Percentiles rank a stretch among this genome's conserved stretches.
Evolutionary conservation across 495 filamentous ascomycete genomes (phyloP).

Genomic region (Hapsidospora chrysogenum): DNA sequence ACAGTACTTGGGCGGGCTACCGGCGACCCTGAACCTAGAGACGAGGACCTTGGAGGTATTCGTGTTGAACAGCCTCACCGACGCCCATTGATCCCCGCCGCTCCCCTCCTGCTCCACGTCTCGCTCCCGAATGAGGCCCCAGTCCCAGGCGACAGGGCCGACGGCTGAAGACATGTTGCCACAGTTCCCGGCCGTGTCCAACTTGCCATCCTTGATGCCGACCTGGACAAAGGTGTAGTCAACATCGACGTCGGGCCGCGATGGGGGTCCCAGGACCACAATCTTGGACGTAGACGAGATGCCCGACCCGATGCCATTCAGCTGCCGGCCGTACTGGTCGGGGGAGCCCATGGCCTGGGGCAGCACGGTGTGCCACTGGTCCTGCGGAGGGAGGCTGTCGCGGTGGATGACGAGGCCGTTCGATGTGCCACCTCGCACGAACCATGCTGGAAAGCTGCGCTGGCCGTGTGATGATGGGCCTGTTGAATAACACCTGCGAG

Average conservation of each 20-base stretch:
- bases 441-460: constrained; percentile 38
- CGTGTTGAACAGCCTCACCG: constrained; percentile 27
- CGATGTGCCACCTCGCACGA: constrained; percentile 60
- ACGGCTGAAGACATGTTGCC: constrained; percentile 57
- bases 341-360: constrained; percentile 47
- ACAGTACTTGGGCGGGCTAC: constrained; percentile 22
- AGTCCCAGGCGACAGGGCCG: constrained; percentile 47
- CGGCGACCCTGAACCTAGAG: constrained; percentile 30
- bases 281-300: constrained; percentile 55
- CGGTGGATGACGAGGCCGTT: constrained; percentile 46
- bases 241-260: constrained; percentile 37
- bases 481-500: too few relatives aligned
- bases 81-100: constrained; percentile 13
- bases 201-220: constrained; percentile 35
- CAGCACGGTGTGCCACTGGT: constrained; percentile 42
- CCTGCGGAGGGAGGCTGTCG: constrained; percentile 29
- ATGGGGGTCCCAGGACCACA: constrained; percentile 38
- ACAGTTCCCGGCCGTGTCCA: constrained; percentile 56
- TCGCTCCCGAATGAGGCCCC: constrained; percentile 20
- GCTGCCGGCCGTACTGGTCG: constrained; percentile 50
- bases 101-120: constrained; percentile 9
- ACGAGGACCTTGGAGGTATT: constrained; percentile 29
- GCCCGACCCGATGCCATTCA: constrained; percentile 57
- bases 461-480: not conserved
- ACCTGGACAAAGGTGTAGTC: constrained; percentile 61